Conservation (phyloP, 768 basidiomycete species). For the Mycena amicta region DNA sequence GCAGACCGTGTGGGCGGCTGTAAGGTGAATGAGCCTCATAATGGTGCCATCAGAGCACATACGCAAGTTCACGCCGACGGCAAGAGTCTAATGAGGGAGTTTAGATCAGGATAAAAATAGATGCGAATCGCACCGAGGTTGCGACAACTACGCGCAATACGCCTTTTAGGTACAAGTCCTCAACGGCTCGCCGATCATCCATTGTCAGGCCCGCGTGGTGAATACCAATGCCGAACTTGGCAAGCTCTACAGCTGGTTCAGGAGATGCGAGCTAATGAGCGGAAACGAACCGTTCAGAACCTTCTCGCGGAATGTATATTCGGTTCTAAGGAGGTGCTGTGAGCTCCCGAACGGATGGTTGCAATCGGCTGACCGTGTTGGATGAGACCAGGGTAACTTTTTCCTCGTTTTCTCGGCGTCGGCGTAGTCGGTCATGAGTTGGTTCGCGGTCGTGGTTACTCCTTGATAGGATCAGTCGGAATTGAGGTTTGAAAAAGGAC, state of each 20-base stretch:
- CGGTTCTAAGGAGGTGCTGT: constrained; percentile 48
- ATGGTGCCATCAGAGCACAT: constrained; percentile 28
- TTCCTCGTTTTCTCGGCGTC: constrained; percentile 52
- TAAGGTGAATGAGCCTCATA: neutral
- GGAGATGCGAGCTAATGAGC: neutral
- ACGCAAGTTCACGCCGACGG: constrained; percentile 97
- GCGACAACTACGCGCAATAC: constrained; percentile 70
- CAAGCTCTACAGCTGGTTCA: constrained; percentile 49
- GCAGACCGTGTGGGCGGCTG: constrained; percentile 91
- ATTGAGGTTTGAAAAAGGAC: neutral
- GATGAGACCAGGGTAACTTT: constrained; percentile 69
- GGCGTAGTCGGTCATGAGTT: constrained; percentile 72
- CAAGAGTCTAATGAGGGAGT: constrained; percentile 78
- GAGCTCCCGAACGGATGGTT: neutral
- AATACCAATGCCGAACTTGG: constrained; percentile 76
- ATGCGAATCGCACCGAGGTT: constrained; percentile 67
- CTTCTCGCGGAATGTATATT: constrained; percentile 65
- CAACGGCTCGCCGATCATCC: constrained; percentile 73
- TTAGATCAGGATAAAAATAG: neutral
- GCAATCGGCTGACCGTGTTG: constrained; percentile 45
- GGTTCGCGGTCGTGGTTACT: constrained; percentile 70
- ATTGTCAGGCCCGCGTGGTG: constrained; percentile 88
- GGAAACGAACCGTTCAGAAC: constrained; percentile 56
- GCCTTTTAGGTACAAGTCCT: constrained; percentile 71
- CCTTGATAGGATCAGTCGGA: constrained; percentile 36